Conservation (phyloP, 768 basidiomycete genomes). For the Tulasnella sp. region DNA sequence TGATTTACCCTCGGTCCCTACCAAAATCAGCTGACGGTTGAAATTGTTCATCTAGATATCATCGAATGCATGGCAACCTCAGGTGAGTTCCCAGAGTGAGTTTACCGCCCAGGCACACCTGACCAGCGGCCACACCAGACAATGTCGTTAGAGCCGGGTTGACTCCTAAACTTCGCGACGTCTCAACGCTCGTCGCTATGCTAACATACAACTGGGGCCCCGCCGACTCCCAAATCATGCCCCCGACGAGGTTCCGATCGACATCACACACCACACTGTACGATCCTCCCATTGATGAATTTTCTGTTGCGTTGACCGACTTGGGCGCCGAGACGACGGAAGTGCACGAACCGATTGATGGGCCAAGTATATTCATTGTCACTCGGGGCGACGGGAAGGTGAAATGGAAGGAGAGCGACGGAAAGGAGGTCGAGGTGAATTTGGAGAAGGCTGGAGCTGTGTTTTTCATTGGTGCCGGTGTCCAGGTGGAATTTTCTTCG, state of each 20-base stretch:
- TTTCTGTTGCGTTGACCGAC: constrained; percentile 65
- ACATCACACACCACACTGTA: constrained; percentile 47
- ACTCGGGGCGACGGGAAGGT: constrained; percentile 57
- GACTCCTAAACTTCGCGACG: constrained; percentile 91
- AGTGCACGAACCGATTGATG: constrained; percentile 51
- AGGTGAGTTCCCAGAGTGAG: constrained; percentile 17
- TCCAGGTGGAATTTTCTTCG: constrained; percentile 41
- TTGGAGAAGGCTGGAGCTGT: constrained; percentile 55
- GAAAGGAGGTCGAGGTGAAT: constrained; percentile 29
- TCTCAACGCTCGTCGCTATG: constrained; percentile 76
- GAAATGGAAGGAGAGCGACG: constrained; percentile 34
- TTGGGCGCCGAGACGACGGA: constrained; percentile 38
- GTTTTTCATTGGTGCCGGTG: constrained; percentile 69
- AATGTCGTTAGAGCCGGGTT: constrained; percentile 98
- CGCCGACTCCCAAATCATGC: constrained; percentile 58
- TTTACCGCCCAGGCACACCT: not conserved
- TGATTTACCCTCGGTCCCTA: not conserved
- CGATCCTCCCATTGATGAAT: constrained; percentile 89
- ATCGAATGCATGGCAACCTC: constrained; percentile 99
- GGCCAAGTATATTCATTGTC: constrained; percentile 77
- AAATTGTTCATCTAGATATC: constrained; percentile 50
- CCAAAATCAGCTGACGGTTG: not conserved
- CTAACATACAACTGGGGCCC: constrained; percentile 74
- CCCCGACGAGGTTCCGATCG: constrained; percentile 41
- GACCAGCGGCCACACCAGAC: constrained; percentile 34